phyloP scores from a whole-genome alignment of 2,329 filamentous ascomycete species.

The Chalaropsis thielavioides region DNA sequence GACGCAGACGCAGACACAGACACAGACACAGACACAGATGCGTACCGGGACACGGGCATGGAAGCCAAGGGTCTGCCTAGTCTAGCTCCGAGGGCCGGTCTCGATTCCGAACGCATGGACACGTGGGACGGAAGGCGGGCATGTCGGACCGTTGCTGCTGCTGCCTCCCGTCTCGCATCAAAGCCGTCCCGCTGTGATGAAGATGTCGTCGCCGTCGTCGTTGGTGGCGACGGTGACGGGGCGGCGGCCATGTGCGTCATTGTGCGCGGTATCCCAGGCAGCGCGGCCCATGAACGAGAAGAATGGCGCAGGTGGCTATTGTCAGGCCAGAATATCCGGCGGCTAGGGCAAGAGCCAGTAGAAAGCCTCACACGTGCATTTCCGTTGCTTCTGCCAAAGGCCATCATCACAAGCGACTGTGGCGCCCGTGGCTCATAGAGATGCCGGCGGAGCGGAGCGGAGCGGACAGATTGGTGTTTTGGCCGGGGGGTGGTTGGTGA shows the following conservation, averaged over 20 bases:
- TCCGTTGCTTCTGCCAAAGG: constrained; percentile 5
- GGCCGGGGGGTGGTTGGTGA: too few relatives aligned
- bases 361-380: constrained; percentile 9
- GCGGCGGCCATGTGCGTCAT: not conserved
- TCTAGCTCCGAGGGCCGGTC: not conserved
- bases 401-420: constrained; percentile 6
- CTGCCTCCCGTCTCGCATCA: not conserved
- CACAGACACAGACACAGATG: not conserved
- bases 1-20: not conserved
- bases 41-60: not conserved
- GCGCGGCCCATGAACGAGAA: not conserved
- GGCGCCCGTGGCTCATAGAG: not conserved
- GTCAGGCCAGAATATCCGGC: not conserved
- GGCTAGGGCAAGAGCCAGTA: not conserved
- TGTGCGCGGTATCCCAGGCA: not conserved
- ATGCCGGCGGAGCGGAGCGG: too few relatives aligned
- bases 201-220: not conserved
- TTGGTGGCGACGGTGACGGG: not conserved
- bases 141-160: not conserved
- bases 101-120: not conserved
- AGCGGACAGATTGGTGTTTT: too few relatives aligned
- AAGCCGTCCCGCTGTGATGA: not conserved
- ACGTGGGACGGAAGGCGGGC: not conserved
- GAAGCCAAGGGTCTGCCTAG: too few relatives aligned
- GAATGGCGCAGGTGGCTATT: not conserved